A percentile compares a stretch with the other conserved stretches of the same genome.
These are phyloP conservation scores for Xylaria cubensis DNA, from an alignment of 495 filamentous ascomycete species.

Conservation along the genomic window DNA sequence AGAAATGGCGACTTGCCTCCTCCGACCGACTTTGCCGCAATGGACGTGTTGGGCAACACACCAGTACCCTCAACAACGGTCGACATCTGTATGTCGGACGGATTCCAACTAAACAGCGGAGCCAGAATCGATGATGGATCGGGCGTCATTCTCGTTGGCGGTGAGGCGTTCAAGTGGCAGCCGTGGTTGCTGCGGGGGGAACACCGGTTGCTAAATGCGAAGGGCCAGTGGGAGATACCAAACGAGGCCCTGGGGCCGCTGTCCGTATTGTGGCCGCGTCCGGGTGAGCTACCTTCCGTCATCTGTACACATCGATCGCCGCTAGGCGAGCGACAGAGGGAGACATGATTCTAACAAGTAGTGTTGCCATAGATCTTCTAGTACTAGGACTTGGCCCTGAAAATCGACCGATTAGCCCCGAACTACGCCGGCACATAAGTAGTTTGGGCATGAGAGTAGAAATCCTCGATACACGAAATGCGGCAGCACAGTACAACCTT, in stretches of 20 bases:
- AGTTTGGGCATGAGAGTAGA: constrained; percentile 85
- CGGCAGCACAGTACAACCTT: constrained; percentile 88
- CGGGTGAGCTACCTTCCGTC: constrained; percentile 64
- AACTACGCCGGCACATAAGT: constrained; percentile 72
- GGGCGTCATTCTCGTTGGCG: constrained; percentile 76
- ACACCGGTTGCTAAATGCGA: constrained; percentile 68
- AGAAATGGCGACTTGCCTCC: constrained; percentile 36
- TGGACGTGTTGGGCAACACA: constrained; percentile 81
- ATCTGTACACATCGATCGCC: neutral
- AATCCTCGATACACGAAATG: constrained; percentile 91
- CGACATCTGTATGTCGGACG: constrained; percentile 77
- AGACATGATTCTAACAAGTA: constrained; percentile 5
- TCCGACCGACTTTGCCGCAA: constrained; percentile 72
- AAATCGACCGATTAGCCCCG: constrained; percentile 77
- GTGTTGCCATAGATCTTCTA: constrained; percentile 70
- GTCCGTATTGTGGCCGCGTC: constrained; percentile 84
- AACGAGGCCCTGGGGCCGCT: constrained; percentile 77
- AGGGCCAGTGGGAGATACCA: constrained; percentile 81
- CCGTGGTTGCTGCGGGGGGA: constrained; percentile 67
- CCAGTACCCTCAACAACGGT: constrained; percentile 80
- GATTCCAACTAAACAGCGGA: constrained; percentile 83
- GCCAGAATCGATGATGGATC: constrained; percentile 67
- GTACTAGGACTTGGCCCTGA: constrained; percentile 83
- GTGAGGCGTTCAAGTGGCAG: constrained; percentile 87
- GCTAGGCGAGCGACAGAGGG: neutral